These are phyloP conservation scores for Talaromyces sp. DNA, from an alignment of 2,329 filamentous ascomycete genomes.

Conservation along the genomic window DNA sequence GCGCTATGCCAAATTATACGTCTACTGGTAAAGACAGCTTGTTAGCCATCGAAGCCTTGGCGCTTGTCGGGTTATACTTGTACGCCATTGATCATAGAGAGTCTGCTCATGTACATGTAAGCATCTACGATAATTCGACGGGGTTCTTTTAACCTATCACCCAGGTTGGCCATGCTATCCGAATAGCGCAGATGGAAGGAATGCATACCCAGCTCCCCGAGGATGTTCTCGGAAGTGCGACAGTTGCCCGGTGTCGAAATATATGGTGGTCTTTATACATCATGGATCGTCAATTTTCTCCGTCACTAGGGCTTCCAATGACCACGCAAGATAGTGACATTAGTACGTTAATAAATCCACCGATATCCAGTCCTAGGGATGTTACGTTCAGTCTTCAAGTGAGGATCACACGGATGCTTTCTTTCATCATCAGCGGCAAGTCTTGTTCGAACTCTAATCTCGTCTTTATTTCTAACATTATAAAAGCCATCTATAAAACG, in stretches of 20 bases:
- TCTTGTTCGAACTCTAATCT: neutral
- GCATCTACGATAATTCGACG: neutral
- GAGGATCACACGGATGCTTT: constrained; percentile 29
- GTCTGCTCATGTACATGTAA: constrained; percentile 25
- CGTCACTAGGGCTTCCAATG: constrained; percentile 35
- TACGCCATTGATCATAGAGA: constrained; percentile 35
- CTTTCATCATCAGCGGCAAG: constrained; percentile 32
- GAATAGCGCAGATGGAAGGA: constrained; percentile 38
- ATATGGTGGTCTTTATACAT: constrained; percentile 41
- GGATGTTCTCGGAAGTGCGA: constrained; percentile 26
- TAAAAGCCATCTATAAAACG: constrained; percentile 31
- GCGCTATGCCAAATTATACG: constrained; percentile 26
- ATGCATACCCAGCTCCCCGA: constrained; percentile 37
- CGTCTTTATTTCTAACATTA: neutral
- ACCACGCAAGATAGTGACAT: constrained; percentile 36
- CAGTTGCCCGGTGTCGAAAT: constrained; percentile 28
- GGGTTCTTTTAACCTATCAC: neutral
- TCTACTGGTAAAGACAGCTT: constrained; percentile 33
- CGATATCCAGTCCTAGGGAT: constrained; percentile 21
- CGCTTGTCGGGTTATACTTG: constrained; percentile 32
- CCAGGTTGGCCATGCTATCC: constrained; percentile 35
- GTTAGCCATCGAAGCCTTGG: constrained; percentile 32
- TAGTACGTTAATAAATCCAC: constrained; percentile 24
- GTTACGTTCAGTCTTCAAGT: constrained; percentile 30
- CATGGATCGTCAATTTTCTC: constrained; percentile 37